Evolutionary conservation across 2,329 filamentous ascomycete genomes (phyloP), one percentile per base, ranked within the genome.

Genomic region (Zalaria sp.): DNA sequence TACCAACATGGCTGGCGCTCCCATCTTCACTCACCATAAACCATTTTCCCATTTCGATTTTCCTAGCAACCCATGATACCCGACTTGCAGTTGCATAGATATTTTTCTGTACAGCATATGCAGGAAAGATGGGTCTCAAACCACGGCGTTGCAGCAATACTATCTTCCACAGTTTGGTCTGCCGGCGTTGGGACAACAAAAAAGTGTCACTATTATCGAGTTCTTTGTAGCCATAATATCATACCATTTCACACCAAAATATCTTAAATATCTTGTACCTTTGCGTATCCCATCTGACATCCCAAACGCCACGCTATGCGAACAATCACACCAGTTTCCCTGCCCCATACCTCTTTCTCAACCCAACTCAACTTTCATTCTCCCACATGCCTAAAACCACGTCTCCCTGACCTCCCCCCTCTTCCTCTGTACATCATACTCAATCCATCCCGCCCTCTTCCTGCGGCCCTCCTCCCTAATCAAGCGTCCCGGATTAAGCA

Each of bases 401-500:
- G 75, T 74, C 58, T 85, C 80, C 57, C 70, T 75, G 7, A 83
- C 58, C 53, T 58, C 72, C 1, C 81, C 83, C 47, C 65, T 60
- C 43, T 72, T 68, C 39, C 67, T 72, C 26, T 76, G 71, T 35
- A 84, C 61, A 60, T 83, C 82, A 65, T 89, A 96, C 64, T 96
- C 91, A 1, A 89, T 71, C 89, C 91, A 96, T 47, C 79, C 72
- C 4, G 78, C 83, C 44, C 57, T 57, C 5, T 80, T 75, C 48
- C 77, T 74, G 41, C 79, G 71, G 0, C 75, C 67, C 0, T 84
- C 78, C 25, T 57, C 58, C 39, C 58, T 61, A 29, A 93, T 71
- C 39, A 98, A 61, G 38, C 73, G 71, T 4, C 87, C 86, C 0
- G 91, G 88, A 58, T 98, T 98, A 74, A 98, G 80, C 29, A 95